Percentiles rank a stretch among this genome's conserved stretches.
Conservation (phyloP, 169 alveolate genomes). For the Plasmodium ovale region DNA sequence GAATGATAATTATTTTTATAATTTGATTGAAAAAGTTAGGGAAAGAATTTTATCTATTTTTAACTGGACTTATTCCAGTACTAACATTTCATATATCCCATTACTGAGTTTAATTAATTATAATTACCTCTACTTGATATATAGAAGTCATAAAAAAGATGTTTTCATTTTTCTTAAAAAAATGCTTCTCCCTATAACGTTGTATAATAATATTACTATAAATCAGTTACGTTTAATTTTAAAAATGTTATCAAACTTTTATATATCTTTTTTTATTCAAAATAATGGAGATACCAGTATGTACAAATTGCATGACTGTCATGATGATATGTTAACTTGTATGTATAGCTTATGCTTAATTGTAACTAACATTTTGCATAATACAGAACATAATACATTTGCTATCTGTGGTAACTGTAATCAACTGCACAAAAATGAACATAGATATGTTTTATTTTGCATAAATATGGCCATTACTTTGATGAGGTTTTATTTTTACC, state of each 20-base stretch:
- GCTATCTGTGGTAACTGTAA: not conserved
- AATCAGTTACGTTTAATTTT: slow-evolving; percentile 62
- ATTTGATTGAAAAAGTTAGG: slow-evolving; percentile 38
- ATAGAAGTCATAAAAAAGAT: slow-evolving; percentile 14
- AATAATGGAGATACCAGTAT: not conserved
- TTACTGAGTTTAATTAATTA: slow-evolving; percentile 49
- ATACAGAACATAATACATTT: not conserved
- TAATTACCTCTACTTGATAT: slow-evolving; percentile 48
- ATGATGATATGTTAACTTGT: slow-evolving; percentile 61
- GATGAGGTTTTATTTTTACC: slow-evolving; percentile 39
- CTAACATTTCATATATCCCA: slow-evolving; percentile 42
- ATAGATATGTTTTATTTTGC: slow-evolving; percentile 10
- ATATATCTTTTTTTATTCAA: not conserved
- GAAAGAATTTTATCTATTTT: slow-evolving; percentile 63
- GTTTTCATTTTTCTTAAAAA: slow-evolving; percentile 40
- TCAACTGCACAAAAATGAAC: not conserved
- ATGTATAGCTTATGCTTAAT: slow-evolving; percentile 50
- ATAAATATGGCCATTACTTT: slow-evolving; percentile 18
- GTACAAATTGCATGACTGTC: slow-evolving; percentile 2
- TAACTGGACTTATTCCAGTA: slow-evolving; percentile 71
- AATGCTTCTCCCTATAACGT: slow-evolving; percentile 58
- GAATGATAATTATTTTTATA: slow-evolving; percentile 8
- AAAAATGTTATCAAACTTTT: slow-evolving; percentile 37
- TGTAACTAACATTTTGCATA: slow-evolving; percentile 39
- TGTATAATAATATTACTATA: slow-evolving; percentile 41